Conservation (phyloP, 495 filamentous ascomycete species). For the Aspergillus taichungensis region DNA sequence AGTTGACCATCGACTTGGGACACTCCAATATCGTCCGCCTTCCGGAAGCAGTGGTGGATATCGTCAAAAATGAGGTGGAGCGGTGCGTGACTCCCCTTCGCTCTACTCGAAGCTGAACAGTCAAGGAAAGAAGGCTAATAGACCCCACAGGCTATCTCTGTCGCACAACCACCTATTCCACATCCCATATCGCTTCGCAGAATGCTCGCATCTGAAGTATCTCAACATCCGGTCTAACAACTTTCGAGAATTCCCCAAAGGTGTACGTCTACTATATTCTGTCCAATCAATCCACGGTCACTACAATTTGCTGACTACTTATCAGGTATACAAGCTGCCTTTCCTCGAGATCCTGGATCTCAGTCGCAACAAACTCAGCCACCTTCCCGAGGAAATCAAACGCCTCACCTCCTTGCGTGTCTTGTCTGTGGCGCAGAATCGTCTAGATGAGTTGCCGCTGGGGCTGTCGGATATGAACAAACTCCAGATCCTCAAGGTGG, state of each 20-base stretch:
- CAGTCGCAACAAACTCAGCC: slow-evolving; percentile 70
- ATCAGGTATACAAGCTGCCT: slow-evolving; percentile 66
- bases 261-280: slow-evolving; percentile 46
- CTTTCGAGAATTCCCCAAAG: slow-evolving; percentile 78
- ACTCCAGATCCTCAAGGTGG: slow-evolving; percentile 76
- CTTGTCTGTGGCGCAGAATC: slow-evolving; percentile 73
- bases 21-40: slow-evolving; percentile 71
- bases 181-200: slow-evolving; percentile 72
- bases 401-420: slow-evolving; percentile 70
- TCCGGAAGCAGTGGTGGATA: slow-evolving; percentile 81
- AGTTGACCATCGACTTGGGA: slow-evolving; percentile 82
- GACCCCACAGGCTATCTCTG: slow-evolving; percentile 59
- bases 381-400: slow-evolving; percentile 69
- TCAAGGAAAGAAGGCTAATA: slow-evolving; percentile 8
- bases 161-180: slow-evolving; percentile 79
- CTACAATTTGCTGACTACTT: slow-evolving; percentile 19
- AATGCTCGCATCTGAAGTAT: slow-evolving; percentile 82
- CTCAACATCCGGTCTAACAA: slow-evolving; percentile 88
- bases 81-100: slow-evolving; percentile 45
- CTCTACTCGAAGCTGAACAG: background rate
- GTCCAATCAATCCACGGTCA: slow-evolving; percentile 12
- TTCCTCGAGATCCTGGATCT: slow-evolving; percentile 89
- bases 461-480: slow-evolving; percentile 83
- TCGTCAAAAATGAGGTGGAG: slow-evolving; percentile 89
- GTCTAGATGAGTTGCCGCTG: slow-evolving; percentile 71